A percentile compares a stretch with the other conserved stretches of the same genome.
Conservation (phyloP, 345 rosid species). For the Euphorbia peplus region DNA sequence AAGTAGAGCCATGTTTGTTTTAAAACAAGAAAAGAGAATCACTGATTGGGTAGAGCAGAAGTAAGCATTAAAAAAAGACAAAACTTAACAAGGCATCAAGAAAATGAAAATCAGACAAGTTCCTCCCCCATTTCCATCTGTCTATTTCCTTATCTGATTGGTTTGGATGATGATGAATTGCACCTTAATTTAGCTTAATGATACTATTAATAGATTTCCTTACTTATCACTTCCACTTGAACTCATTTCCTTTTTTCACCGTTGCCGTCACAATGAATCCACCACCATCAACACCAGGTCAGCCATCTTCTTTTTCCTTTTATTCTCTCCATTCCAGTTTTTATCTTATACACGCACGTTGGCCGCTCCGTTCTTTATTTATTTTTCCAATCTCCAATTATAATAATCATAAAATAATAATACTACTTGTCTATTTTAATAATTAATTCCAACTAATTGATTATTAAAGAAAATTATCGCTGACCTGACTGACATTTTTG, state of each 20-base stretch:
- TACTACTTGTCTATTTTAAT: too few species aligned
- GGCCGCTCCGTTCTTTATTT: too few species aligned
- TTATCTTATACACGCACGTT: too few species aligned
- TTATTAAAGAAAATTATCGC: too few species aligned
- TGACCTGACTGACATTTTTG: neutral
- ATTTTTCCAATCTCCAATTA: too few species aligned
- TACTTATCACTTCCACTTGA: neutral
- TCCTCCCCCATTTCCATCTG: neutral
- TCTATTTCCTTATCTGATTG: neutral
- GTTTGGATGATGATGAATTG: neutral
- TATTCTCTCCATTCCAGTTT: neutral
- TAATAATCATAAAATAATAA: too few species aligned
- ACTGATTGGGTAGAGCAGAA: too few species aligned
- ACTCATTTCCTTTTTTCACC: neutral
- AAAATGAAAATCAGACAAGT: too few species aligned
- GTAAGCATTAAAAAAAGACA: neutral
- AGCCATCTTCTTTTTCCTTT: neutral
- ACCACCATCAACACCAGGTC: neutral
- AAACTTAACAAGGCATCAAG: too few species aligned
- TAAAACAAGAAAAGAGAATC: neutral
- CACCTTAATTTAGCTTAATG: neutral
- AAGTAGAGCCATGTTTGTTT: too few species aligned
- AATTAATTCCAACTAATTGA: too few species aligned
- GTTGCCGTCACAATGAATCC: slow-evolving; percentile 1
- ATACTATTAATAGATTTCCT: neutral